phyloP scores from a whole-genome alignment of 2,329 filamentous ascomycete genomes.

The Orbilia brochopaga region DNA sequence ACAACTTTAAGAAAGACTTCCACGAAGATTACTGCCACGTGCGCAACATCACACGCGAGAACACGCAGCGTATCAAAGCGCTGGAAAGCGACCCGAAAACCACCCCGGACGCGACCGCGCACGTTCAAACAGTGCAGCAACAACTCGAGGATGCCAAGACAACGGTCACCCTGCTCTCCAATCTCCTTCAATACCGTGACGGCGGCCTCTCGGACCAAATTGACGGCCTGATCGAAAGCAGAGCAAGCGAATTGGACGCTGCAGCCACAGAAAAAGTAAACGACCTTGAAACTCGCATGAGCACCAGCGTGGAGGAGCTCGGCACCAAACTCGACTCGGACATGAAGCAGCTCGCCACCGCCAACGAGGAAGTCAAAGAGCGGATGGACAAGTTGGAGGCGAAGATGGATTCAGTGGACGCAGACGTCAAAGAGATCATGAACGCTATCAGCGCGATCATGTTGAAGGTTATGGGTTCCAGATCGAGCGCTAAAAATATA shows the following conservation, averaged over 20 bases:
- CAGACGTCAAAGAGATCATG: conserved; percentile 36
- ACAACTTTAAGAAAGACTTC: conserved; percentile 22
- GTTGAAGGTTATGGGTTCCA: conserved; percentile 15
- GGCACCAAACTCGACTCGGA: neutral
- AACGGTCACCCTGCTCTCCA: neutral
- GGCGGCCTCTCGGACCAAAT: neutral
- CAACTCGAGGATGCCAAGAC: neutral
- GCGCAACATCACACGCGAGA: conserved; percentile 13
- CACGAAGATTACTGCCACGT: conserved; percentile 25
- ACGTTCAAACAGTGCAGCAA: no score
- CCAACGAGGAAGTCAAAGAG: conserved; percentile 9
- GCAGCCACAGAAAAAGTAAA: neutral
- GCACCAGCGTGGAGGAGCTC: neutral
- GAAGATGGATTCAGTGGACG: conserved; percentile 34
- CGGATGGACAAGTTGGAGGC: conserved; percentile 17
- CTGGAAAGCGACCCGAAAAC: conserved; percentile 8
- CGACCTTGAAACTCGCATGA: neutral
- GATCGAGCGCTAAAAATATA: neutral
- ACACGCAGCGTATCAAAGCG: conserved; percentile 15
- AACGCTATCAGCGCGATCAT: conserved; percentile 34
- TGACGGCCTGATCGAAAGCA: neutral
- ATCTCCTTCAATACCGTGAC: no score
- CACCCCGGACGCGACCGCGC: neutral
- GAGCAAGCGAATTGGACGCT: neutral
- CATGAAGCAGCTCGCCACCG: neutral